Percentiles rank a stretch among this genome's conserved stretches.
Evolutionary conservation across 768 basidiomycete genomes (phyloP).

Genomic region (Calvatia gigantea): DNA sequence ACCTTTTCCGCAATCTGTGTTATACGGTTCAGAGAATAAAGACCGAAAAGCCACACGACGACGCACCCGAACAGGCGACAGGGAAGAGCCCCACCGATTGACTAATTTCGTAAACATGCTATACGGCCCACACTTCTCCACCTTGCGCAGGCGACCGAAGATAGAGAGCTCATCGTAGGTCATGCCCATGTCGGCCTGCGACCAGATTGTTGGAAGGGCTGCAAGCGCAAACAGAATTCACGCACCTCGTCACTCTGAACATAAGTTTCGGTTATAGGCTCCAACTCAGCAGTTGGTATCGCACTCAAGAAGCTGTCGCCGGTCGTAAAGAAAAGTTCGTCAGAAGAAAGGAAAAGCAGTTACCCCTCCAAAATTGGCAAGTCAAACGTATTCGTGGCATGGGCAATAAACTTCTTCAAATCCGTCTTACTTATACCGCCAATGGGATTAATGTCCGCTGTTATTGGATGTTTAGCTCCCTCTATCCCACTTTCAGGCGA

Average conservation of each 20-base stretch:
- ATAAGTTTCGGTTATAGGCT: constrained; percentile 92
- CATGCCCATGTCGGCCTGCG: constrained; percentile 98
- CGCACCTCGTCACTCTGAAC: constrained; percentile 92
- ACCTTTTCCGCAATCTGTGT: constrained; percentile 94
- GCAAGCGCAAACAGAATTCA: background rate
- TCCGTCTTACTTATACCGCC: constrained; percentile 98
- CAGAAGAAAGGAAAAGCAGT: constrained; percentile 6
- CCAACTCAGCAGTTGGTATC: constrained; percentile 92
- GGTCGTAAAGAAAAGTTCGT: constrained; percentile 3
- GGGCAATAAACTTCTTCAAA: constrained; percentile 91
- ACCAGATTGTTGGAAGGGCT: constrained; percentile 7
- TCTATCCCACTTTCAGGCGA: background rate
- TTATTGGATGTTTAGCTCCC: background rate
- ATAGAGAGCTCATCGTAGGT: constrained; percentile 95
- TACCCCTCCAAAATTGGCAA: constrained; percentile 81
- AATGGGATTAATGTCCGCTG: constrained; percentile 97
- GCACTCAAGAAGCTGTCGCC: constrained; percentile 79
- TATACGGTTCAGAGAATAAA: background rate
- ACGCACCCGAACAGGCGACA: constrained; percentile 78
- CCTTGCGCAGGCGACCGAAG: constrained; percentile 89
- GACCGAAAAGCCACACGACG: background rate
- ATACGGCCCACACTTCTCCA: constrained; percentile 97
- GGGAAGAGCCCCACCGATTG: constrained; percentile 85
- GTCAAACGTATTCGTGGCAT: constrained; percentile 73
- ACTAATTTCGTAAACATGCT: constrained; percentile 95